phyloP scores from a whole-genome alignment of 179 eudicot genomes.

The Actinidia chinensis region DNA sequence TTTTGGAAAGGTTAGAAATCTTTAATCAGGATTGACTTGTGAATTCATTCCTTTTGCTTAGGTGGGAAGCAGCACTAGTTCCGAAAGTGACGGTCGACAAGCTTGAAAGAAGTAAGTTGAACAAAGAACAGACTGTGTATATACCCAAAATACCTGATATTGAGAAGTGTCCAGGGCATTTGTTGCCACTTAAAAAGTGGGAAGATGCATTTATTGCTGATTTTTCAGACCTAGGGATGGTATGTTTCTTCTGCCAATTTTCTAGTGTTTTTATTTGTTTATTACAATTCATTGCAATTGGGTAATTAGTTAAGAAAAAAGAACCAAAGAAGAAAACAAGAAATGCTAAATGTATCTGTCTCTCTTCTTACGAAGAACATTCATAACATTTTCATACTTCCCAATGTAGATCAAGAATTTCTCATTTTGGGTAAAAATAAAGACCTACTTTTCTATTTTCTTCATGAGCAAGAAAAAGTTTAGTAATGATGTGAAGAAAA shows the following conservation, averaged over 20 bases:
- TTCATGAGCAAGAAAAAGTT: background rate
- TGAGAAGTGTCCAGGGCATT: constrained; percentile 69
- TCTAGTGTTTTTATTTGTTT: constrained; percentile 16
- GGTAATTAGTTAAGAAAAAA: background rate
- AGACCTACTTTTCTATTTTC: background rate
- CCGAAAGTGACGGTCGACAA: constrained; percentile 85
- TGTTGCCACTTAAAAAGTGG: constrained; percentile 70
- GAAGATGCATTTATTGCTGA: constrained; percentile 77
- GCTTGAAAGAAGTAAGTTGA: constrained; percentile 48
- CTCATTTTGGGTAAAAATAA: background rate
- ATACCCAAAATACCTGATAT: constrained; percentile 90
- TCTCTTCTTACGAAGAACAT: background rate
- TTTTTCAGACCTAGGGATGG: constrained; percentile 78
- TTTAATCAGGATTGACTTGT: background rate
- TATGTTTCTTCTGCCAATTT: constrained; percentile 23
- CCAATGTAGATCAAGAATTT: background rate
- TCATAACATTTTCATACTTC: background rate
- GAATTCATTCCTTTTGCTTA: constrained; percentile 27
- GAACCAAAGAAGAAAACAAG: background rate
- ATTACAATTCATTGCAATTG: constrained; percentile 2
- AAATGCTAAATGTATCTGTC: background rate
- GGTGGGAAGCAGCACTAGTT: constrained; percentile 86
- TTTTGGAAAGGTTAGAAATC: background rate
- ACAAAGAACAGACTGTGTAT: constrained; percentile 70
- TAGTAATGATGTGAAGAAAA: background rate